phyloP scores from a whole-genome alignment of 345 rosid species.

The Sonneratia caseolaris region DNA sequence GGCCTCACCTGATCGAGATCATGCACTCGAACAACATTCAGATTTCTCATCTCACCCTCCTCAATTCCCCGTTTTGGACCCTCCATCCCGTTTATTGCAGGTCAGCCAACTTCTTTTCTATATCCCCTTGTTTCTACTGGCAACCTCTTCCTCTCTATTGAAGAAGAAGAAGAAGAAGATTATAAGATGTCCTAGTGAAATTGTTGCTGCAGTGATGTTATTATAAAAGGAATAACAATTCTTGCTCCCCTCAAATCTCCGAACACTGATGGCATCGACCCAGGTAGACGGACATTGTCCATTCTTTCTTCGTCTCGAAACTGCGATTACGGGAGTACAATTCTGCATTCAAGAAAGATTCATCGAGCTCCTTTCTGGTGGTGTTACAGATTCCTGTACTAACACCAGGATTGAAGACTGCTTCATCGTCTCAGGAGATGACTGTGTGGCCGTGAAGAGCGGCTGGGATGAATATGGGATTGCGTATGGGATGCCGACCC shows the following conservation, averaged over 20 bases:
- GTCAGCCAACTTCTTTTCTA: not conserved
- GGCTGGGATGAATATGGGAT: slow-evolving; percentile 87
- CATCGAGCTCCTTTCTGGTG: not conserved
- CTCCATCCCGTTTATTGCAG: slow-evolving; percentile 41
- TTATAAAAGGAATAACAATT: slow-evolving; percentile 14
- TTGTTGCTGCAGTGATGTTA: slow-evolving; percentile 9
- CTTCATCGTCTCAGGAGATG: slow-evolving; percentile 85
- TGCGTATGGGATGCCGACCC: slow-evolving; percentile 59
- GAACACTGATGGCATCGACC: slow-evolving; percentile 22
- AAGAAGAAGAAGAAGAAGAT: too few relatives aligned
- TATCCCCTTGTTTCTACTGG: not conserved
- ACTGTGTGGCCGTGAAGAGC: slow-evolving; percentile 83
- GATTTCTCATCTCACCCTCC: slow-evolving; percentile 31
- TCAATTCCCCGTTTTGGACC: slow-evolving; percentile 41
- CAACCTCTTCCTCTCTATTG: too few relatives aligned
- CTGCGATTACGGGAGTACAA: not conserved
- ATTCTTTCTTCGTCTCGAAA: not conserved
- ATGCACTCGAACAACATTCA: slow-evolving; percentile 24
- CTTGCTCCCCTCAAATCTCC: slow-evolving; percentile 21
- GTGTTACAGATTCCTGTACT: slow-evolving; percentile 71
- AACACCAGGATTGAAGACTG: slow-evolving; percentile 79
- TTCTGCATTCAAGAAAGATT: not conserved
- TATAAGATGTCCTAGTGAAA: too few relatives aligned
- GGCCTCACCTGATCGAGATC: slow-evolving; percentile 40
- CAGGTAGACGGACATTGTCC: slow-evolving; percentile 1